These are phyloP conservation scores for Podospora pseudocomata DNA, from an alignment of 495 filamentous ascomycete genomes.

Conservation along the genomic window DNA sequence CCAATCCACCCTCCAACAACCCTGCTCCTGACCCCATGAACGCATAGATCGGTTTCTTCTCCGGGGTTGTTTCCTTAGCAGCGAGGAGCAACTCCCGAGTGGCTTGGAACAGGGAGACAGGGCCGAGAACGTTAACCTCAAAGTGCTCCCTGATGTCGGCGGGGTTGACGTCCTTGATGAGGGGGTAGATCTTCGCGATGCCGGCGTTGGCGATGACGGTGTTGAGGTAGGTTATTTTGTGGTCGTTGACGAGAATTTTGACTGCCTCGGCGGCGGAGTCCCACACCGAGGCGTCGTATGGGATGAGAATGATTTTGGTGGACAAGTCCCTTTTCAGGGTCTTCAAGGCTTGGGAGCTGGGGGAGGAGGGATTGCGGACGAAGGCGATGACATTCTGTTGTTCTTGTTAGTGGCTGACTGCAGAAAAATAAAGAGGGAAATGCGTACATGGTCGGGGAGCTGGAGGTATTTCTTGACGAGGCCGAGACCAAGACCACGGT, in stretches of 20 bases:
- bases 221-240: slow-evolving; percentile 31
- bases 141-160: slow-evolving; percentile 32
- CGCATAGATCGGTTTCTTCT: slow-evolving; percentile 5
- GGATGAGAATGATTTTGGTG: slow-evolving; percentile 27
- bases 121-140: slow-evolving; percentile 30
- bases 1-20: neutral
- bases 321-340: slow-evolving; percentile 22
- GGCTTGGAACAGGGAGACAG: slow-evolving; percentile 23
- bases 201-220: slow-evolving; percentile 34
- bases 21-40: slow-evolving; percentile 15
- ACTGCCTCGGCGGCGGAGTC: slow-evolving; percentile 23
- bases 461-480: slow-evolving; percentile 10
- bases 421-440: slow-evolving; percentile 12
- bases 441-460: slow-evolving; percentile 21
- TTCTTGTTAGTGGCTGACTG: neutral
- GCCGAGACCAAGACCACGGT: slow-evolving; percentile 12
- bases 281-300: slow-evolving; percentile 27
- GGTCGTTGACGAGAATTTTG: slow-evolving; percentile 13
- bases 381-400: slow-evolving; percentile 32
- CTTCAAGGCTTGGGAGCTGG: slow-evolving; percentile 23
- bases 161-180: slow-evolving; percentile 29
- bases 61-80: neutral
- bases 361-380: slow-evolving; percentile 29
- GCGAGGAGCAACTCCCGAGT: slow-evolving; percentile 6
- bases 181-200: slow-evolving; percentile 27